Conservation (phyloP, 345 rosid genomes). For the Brassica carinata region DNA sequence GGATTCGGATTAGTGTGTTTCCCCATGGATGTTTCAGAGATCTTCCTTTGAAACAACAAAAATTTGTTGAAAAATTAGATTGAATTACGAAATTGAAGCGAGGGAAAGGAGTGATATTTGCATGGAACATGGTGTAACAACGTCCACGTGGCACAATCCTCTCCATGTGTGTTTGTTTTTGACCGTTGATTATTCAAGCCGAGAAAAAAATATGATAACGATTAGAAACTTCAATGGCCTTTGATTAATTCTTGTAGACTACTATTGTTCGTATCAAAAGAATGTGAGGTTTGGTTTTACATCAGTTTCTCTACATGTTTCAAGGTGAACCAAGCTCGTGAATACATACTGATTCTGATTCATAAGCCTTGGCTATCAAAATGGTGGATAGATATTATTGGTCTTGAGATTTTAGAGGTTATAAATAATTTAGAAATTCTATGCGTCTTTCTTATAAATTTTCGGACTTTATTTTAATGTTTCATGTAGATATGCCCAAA, state of each 20-base stretch:
- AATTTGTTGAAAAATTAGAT: not conserved
- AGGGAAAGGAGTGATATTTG: conserved; percentile 2
- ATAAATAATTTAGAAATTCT: no score
- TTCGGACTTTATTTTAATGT: not conserved
- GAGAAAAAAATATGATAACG: not conserved
- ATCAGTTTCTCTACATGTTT: not conserved
- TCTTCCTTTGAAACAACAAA: not conserved
- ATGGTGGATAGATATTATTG: not conserved
- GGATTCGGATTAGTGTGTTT: not conserved
- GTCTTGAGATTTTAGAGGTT: not conserved
- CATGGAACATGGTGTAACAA: conserved; percentile 17
- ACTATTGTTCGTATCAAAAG: not conserved
- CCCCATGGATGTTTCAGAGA: conserved; percentile 24
- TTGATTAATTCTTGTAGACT: not conserved
- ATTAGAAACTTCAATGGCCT: not conserved
- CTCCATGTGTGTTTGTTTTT: conserved; percentile 6
- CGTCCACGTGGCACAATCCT: not conserved
- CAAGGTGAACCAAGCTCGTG: not conserved
- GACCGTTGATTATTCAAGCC: conserved; percentile 26
- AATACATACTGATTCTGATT: not conserved
- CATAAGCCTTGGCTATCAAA: not conserved
- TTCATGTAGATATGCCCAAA: not conserved
- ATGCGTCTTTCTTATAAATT: no score
- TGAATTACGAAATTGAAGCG: conserved; percentile 22
- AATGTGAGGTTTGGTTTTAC: conserved; percentile 1